These are phyloP conservation scores for Sporothrix curviconia DNA, from an alignment of 2,329 filamentous ascomycete species.

Conservation along the genomic window DNA sequence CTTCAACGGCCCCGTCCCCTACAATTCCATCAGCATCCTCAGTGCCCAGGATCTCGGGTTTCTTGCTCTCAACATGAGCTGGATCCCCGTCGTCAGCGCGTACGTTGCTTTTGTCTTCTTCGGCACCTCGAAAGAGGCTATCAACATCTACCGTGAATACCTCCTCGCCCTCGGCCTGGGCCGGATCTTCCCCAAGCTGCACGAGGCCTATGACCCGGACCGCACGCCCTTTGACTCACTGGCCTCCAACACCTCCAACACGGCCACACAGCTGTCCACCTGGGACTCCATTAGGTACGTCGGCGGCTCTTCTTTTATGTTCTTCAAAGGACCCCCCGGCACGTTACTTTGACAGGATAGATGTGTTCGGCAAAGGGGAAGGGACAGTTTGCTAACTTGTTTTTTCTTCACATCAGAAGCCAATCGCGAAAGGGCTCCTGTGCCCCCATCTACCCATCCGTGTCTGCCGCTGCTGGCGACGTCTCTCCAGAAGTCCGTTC, in stretches of 20 bases:
- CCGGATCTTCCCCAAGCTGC: constrained; percentile 36
- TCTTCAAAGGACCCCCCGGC: too few species aligned
- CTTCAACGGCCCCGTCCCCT: constrained; percentile 32
- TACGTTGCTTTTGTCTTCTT: constrained; percentile 48
- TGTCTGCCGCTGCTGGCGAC: not conserved
- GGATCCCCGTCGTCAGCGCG: constrained; percentile 42
- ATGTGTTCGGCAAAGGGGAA: too few species aligned
- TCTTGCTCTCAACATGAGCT: constrained; percentile 39
- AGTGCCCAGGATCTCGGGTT: constrained; percentile 36
- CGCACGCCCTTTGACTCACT: constrained; percentile 8
- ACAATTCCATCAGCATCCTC: constrained; percentile 41
- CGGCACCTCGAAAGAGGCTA: constrained; percentile 47
- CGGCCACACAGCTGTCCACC: not conserved
- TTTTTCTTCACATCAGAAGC: too few species aligned
- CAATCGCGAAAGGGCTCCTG: constrained; percentile 13
- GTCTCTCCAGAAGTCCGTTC: not conserved
- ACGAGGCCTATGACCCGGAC: constrained; percentile 26
- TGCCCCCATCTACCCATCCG: not conserved
- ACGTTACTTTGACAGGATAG: too few species aligned
- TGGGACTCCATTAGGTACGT: not conserved
- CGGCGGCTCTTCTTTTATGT: too few species aligned
- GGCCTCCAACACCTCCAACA: not conserved
- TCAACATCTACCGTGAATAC: constrained; percentile 40
- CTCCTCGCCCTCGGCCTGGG: constrained; percentile 38
- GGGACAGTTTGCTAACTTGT: too few species aligned